Evolutionary conservation across 2,329 filamentous ascomycete species (phyloP), one percentile per base, ranked within the genome.

Genomic region (Lasiodiplodia gonubiensis): DNA sequence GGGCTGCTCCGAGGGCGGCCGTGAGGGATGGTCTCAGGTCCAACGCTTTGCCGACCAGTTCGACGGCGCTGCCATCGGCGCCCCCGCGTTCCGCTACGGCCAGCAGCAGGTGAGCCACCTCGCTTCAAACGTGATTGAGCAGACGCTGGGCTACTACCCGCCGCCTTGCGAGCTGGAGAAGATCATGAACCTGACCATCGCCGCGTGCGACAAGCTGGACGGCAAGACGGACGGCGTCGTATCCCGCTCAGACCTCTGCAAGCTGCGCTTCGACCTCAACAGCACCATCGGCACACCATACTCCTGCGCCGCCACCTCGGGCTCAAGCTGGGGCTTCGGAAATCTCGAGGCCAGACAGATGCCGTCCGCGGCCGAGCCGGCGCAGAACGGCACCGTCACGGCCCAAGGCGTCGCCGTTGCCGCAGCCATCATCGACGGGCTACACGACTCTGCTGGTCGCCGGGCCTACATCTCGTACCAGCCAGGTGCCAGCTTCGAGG

Each of bases 171-270:
- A 84, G 61, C 71, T 87, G n/a, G 77, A 79, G 7, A 82, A 81
- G 71, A 86, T 87, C 55, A 79, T 84, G 25, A 87, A 86, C 71
- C 77, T 79, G 39, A 88, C 86, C 4, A 86, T 88, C 55, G 77
- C 77, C 1, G 81, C 81, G 37, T 88, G 86, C 61, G 86, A 88
- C 68, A 76, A 80, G 8, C 77, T 88, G 4, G 86, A 88, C 67
- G 86, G 86, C 4, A 79, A 79, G 53, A 80, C 78, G 0, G 86
- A 88, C 66, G 85, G 86, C 18, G 83, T 88, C 4, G 79, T 88
- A 49, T 77, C 81, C 7, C 78, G 83, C 6, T 81, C 79, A 1
- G 82, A 85, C 64, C 78, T 85, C 6, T 85, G 82, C 77, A 79
- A 76, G 64, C 70, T 83, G 8, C 71, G 81, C 51, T 84, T 82